phyloP scores from a whole-genome alignment of 345 rosid species.

The Eucalyptus cladocalyx region DNA sequence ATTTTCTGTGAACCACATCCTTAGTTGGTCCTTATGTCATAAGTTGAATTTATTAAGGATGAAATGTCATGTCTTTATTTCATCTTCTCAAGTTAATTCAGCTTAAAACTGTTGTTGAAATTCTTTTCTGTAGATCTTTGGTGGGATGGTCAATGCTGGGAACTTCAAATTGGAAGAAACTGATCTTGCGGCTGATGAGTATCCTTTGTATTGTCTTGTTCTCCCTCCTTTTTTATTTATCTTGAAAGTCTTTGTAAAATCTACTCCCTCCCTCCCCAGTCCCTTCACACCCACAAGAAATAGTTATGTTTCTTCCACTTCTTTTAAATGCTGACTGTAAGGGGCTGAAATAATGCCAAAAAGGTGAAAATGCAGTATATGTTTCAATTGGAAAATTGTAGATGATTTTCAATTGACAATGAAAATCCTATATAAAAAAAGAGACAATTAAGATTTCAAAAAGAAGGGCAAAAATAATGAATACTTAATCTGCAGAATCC shows the following conservation, averaged over 20 bases:
- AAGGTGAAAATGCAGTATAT: not conserved
- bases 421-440: not conserved
- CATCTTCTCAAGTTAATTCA: not conserved
- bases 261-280: not conserved
- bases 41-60: not conserved
- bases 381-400: not conserved
- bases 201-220: conserved; percentile 37
- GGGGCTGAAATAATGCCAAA: not conserved
- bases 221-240: not conserved
- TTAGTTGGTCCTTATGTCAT: not conserved
- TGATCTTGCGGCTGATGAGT: conserved; percentile 63
- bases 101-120: not conserved
- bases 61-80: not conserved
- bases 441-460: not conserved
- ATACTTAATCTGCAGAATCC: not conserved
- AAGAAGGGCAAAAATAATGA: not conserved
- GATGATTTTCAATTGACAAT: not conserved
- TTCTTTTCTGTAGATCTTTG: conserved; percentile 47
- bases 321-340: not conserved
- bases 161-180: conserved; percentile 46
- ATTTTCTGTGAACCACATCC: not conserved
- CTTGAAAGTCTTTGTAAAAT: not conserved
- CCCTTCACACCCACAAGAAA: not conserved
- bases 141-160: conserved; percentile 91
- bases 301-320: not conserved